Percentiles rank a stretch among this genome's conserved stretches.
These are phyloP conservation scores for Rubroshorea leprosula DNA, from an alignment of 345 rosid species.

Conservation along the genomic window DNA sequence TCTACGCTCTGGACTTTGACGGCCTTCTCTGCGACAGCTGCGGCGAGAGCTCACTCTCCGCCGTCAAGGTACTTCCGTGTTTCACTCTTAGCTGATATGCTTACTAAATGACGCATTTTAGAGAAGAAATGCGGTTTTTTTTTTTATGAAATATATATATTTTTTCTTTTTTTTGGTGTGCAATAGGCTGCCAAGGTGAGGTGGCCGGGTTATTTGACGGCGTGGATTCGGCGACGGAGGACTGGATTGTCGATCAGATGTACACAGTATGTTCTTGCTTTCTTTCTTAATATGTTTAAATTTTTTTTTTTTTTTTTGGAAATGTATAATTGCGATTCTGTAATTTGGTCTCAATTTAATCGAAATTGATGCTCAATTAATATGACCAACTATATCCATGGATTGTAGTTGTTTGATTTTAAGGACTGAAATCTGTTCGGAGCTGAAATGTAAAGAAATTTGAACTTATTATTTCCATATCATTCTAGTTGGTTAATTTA, in stretches of 20 bases:
- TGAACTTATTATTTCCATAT: too few relatives aligned
- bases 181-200: constrained; percentile 74
- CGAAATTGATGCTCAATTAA: neutral
- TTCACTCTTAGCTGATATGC: neutral
- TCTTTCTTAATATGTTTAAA: neutral
- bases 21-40: constrained; percentile 94
- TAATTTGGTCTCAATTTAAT: neutral
- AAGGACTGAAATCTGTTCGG: too few relatives aligned
- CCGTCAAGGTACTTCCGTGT: constrained; percentile 57
- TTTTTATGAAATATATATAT: neutral
- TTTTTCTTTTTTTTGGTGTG: neutral
- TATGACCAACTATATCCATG: too few relatives aligned
- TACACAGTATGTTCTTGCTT: constrained; percentile 38
- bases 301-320: too few relatives aligned
- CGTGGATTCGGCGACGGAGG: constrained; percentile 57
- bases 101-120: neutral
- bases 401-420: too few relatives aligned
- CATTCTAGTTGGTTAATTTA: too few relatives aligned
- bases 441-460: too few relatives aligned
- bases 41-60: constrained; percentile 92
- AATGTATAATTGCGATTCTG: too few relatives aligned
- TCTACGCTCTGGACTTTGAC: constrained; percentile 93
- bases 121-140: neutral
- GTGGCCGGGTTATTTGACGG: constrained; percentile 69
- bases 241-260: constrained; percentile 91